Conservation (phyloP, 2,329 filamentous ascomycete genomes). For the Polytolypa hystricis region DNA sequence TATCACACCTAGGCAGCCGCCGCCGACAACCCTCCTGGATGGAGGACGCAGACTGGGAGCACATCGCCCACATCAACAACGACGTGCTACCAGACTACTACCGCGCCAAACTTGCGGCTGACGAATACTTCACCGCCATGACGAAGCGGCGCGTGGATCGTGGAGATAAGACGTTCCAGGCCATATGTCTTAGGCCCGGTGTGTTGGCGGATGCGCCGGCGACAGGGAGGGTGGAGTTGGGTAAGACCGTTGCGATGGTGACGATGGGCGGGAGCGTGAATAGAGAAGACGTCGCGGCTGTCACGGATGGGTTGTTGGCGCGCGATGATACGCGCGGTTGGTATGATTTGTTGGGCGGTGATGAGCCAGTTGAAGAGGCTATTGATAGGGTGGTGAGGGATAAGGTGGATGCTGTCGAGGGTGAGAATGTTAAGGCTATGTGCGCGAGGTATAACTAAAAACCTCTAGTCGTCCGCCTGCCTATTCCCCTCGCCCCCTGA, state of each 20-base stretch:
- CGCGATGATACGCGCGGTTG: slow-evolving; percentile 40
- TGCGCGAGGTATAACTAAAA: no score
- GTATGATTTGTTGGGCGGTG: slow-evolving; percentile 43
- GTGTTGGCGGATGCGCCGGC: slow-evolving; percentile 37
- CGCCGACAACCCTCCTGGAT: slow-evolving; percentile 41
- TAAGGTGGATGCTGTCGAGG: slow-evolving; percentile 37
- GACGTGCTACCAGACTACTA: slow-evolving; percentile 41
- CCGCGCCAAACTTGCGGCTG: slow-evolving; percentile 45
- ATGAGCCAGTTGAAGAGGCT: slow-evolving; percentile 35
- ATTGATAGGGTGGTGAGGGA: slow-evolving; percentile 36
- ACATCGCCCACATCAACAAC: slow-evolving; percentile 36
- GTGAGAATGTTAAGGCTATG: slow-evolving; percentile 41
- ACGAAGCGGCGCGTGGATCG: slow-evolving; percentile 22
- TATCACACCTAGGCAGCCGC: slow-evolving; percentile 44
- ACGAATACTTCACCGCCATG: slow-evolving; percentile 43
- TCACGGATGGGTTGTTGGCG: slow-evolving; percentile 39
- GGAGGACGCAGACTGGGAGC: slow-evolving; percentile 36
- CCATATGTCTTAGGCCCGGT: slow-evolving; percentile 43
- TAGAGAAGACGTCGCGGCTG: slow-evolving; percentile 42
- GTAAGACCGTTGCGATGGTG: slow-evolving; percentile 26
- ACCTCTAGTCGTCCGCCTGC: no score
- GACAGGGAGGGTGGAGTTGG: slow-evolving; percentile 38
- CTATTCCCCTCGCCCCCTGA: no score
- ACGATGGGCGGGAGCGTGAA: slow-evolving; percentile 30
- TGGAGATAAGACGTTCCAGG: slow-evolving; percentile 31